Evolutionary conservation across 1,139 yeast genomes (phyloP).

Genomic region (Candida freyschussii): DNA sequence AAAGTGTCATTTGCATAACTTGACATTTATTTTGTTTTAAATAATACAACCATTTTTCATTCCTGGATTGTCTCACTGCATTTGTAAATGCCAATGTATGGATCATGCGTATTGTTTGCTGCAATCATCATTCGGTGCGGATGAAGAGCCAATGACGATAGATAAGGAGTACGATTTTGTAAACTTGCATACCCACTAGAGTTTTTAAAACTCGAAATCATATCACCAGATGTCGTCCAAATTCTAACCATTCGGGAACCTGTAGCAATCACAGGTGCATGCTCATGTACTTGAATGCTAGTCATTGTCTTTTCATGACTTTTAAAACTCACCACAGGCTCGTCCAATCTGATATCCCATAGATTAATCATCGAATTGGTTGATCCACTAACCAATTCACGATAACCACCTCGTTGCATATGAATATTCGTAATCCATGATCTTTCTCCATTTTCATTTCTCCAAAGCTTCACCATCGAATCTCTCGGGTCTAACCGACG

Average conservation of each 20-base stretch:
- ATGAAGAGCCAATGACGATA: conserved; percentile 71
- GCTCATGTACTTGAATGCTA: conserved; percentile 83
- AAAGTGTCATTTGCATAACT: conserved; percentile 31
- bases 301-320: conserved; percentile 59
- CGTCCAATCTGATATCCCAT: conserved; percentile 82
- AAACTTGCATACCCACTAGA: conserved; percentile 35
- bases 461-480: conserved; percentile 84
- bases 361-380: conserved; percentile 77
- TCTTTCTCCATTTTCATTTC: conserved; percentile 38
- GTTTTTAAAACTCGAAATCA: conserved; percentile 57
- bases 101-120: conserved; percentile 75
- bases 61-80: conserved; percentile 33
- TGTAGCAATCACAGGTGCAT: conserved; percentile 88
- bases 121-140: conserved; percentile 96
- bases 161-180: conserved; percentile 39
- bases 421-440: conserved; percentile 77
- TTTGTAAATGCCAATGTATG: conserved; percentile 63
- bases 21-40: not conserved
- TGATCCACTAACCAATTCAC: conserved; percentile 84
- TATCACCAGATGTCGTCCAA: conserved; percentile 84
- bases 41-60: conserved; percentile 1
- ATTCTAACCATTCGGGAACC: conserved; percentile 79
- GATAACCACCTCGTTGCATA: conserved; percentile 94
- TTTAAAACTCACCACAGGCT: conserved; percentile 63
- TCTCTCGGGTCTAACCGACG: conserved; percentile 80